Evolutionary conservation across 2,329 filamentous ascomycete genomes (phyloP).

Genomic region (Fusarium keratoplasticum): DNA sequence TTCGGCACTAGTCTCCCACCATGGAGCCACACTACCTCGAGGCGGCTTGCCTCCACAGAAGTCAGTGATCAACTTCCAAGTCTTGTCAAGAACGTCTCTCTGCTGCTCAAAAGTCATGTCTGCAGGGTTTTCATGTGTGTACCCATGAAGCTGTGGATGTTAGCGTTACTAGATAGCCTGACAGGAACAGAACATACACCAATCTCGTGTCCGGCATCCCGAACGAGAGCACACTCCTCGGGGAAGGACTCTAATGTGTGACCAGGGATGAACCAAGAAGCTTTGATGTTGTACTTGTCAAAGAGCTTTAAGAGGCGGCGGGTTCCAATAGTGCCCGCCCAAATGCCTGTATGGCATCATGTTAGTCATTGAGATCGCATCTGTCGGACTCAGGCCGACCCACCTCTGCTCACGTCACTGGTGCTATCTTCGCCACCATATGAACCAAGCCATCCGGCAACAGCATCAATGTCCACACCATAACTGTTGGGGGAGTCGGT

Average conservation of each 20-base stretch:
- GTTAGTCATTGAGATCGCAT: constrained; percentile 42
- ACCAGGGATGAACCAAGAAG: constrained; percentile 65
- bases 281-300: constrained; percentile 78
- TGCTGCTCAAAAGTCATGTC: constrained; percentile 82
- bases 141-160: constrained; percentile 73
- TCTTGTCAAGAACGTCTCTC: constrained; percentile 80
- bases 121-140: constrained; percentile 79
- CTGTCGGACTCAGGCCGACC: background rate
- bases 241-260: constrained; percentile 64
- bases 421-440: constrained; percentile 82
- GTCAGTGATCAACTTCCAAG: constrained; percentile 75
- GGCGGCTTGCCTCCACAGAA: constrained; percentile 75
- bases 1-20: constrained; percentile 78
- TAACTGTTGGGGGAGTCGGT: constrained; percentile 56
- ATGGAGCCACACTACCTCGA: constrained; percentile 78
- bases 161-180: constrained; percentile 46
- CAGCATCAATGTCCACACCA: constrained; percentile 80
- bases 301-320: constrained; percentile 76
- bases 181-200: constrained; percentile 42
- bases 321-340: constrained; percentile 75
- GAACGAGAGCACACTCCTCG: constrained; percentile 58
- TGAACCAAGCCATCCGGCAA: constrained; percentile 81
- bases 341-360: constrained; percentile 48
- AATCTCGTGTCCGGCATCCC: constrained; percentile 61
- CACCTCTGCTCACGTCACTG: constrained; percentile 78